Percentiles rank a stretch among this genome's conserved stretches.
These are phyloP conservation scores for Trichoderma gamsii DNA, from an alignment of 495 filamentous ascomycete species.

Conservation along the genomic window DNA sequence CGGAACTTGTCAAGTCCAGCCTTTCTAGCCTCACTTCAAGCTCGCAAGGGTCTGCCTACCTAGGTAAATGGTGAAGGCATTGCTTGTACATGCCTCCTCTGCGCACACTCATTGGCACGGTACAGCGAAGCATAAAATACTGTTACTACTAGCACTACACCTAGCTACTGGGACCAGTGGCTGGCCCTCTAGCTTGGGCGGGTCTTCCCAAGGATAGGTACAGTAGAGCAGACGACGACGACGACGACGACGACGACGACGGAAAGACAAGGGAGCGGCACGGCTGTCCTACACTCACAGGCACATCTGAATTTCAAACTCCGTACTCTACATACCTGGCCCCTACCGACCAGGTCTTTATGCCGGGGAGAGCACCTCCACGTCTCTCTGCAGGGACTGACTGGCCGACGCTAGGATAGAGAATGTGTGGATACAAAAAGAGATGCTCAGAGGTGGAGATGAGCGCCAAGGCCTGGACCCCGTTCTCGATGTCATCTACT, in stretches of 20 bases:
- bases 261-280: not conserved
- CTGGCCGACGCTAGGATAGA: conserved; percentile 13
- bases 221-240: too few species aligned
- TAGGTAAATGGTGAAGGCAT: not conserved
- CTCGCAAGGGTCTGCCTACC: not conserved
- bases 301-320: not conserved
- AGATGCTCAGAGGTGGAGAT: conserved; percentile 8
- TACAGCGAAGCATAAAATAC: not conserved
- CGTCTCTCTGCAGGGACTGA: conserved; percentile 13
- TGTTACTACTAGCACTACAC: not conserved
- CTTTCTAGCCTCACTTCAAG: conserved; percentile 4
- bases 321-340: not conserved
- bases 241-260: too few species aligned
- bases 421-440: conserved; percentile 10
- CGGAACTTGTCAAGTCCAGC: conserved; percentile 5
- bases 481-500: conserved; percentile 13
- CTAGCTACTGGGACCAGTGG: not conserved
- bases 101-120: too few species aligned
- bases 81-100: not conserved
- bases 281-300: not conserved
- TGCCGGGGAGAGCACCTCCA: conserved; percentile 5
- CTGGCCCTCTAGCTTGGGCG: not conserved
- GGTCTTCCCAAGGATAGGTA: not conserved
- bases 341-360: conserved; percentile 3
- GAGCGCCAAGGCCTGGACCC: conserved; percentile 10